A percentile compares a stretch with the other conserved stretches of the same genome.
phyloP scores from a whole-genome alignment of 371 early-diverging fungal genomes.

The Apophysomyces ossiformis region DNA sequence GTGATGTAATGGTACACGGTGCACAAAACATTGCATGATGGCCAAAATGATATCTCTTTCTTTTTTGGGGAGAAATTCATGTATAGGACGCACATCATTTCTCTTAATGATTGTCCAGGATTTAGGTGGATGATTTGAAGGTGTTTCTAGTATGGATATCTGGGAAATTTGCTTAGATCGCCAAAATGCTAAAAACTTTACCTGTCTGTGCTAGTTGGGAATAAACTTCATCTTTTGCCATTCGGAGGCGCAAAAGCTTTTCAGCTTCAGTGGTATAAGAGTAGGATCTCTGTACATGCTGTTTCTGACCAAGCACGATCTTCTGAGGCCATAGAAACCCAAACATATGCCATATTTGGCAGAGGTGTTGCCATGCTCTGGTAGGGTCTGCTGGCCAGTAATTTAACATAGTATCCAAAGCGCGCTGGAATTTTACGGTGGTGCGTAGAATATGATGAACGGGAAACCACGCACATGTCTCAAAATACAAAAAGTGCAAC shows the following conservation, averaged over 20 bases:
- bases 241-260: constrained; percentile 16
- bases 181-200: neutral
- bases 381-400: constrained; percentile 25
- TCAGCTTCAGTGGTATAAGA: constrained; percentile 6
- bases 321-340: constrained; percentile 55
- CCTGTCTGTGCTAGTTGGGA: constrained; percentile 14
- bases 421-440: constrained; percentile 27
- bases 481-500: constrained; percentile 34
- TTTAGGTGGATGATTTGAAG: neutral
- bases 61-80: constrained; percentile 36
- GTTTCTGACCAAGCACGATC: constrained; percentile 32
- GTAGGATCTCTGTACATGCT: constrained; percentile 25
- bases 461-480: constrained; percentile 39
- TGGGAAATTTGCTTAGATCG: constrained; percentile 16
- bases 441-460: constrained; percentile 37
- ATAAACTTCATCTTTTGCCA: constrained; percentile 28
- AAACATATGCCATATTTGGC: constrained; percentile 39
- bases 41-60: constrained; percentile 25
- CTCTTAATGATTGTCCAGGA: constrained; percentile 36
- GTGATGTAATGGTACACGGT: constrained; percentile 29
- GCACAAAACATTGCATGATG: constrained; percentile 29
- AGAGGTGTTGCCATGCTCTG: constrained; percentile 29
- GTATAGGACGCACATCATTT: constrained; percentile 38
- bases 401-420: constrained; percentile 23
- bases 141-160: neutral